Base-by-base conservation (phyloP, 2,329 filamentous ascomycete species). In the Pseudogymnoascus sp. region DNA sequence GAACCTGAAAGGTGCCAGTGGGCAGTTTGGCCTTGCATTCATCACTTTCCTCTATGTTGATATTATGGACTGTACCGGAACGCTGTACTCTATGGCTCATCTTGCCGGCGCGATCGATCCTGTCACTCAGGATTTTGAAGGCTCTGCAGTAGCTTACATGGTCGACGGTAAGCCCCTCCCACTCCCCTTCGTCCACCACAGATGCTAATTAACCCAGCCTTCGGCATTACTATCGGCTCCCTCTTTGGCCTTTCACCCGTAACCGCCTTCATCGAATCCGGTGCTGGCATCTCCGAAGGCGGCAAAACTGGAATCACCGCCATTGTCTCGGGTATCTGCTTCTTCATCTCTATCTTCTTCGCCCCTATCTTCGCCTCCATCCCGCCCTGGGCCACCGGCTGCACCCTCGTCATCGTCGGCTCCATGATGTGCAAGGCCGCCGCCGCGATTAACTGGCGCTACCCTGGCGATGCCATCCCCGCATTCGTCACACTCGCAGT, bases 31-130 rank as follows among this genome's bases (percentile, higher is more conserved):
- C 29, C 80, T 95, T 60, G 91, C 91, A 0, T 85, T 96, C 67
- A 87, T 96, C 74, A 96, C 91, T 2, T 96, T 96, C 77, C 81
- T 96, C 21, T 96, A 96, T 71, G 91, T 96, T 67, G 91, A 96
- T 71, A 93, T 96, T 65, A 84, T 96, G 50, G 91, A 96, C 75
- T 88, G 86, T 68, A 96, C 91, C 0, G 91, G 90, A 69, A 96
- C 91, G 0, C 78, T 96, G 64, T 96, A 96, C 77, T 90, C 90
- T 19, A 96, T 96, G 91, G 91, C 91, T 17, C 87, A 88, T 31
- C 95, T 93, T 75, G 88, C 88, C 68, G 86, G 89, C 50, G 84
- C 89, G 63, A 88, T 96, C 71, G 89, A 96, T 68, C 88, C 90
- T 69, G 82, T 85, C 60, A 95, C 91, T 0, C 88, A 92, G 71